phyloP scores from a whole-genome alignment of 2,329 filamentous ascomycete genomes.

The Phoma herbarum region DNA sequence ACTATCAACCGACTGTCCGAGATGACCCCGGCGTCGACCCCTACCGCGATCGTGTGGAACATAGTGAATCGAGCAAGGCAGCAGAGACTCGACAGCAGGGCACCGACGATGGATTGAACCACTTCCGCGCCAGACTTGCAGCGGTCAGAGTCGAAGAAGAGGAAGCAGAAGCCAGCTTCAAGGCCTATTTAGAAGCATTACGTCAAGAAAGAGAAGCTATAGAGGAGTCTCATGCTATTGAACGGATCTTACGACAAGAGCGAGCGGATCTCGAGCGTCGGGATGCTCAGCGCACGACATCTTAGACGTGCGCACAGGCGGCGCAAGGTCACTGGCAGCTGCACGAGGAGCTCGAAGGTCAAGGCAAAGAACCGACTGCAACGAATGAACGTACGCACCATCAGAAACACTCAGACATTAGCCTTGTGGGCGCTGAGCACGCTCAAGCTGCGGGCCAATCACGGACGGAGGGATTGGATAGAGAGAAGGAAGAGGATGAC shows the following conservation, averaged over 20 bases:
- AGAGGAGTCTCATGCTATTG: background rate
- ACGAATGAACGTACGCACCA: background rate
- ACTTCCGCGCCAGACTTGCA: background rate
- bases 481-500: background rate
- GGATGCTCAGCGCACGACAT: background rate
- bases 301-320: background rate
- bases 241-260: background rate
- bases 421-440: background rate
- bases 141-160: background rate
- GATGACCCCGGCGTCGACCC: background rate
- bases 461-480: no score
- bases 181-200: background rate
- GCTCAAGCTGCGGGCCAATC: no score
- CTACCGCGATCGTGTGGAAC: background rate
- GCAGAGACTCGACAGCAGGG: background rate
- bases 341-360: background rate
- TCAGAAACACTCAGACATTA: background rate
- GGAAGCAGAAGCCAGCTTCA: background rate
- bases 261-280: background rate
- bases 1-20: background rate
- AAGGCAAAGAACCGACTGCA: background rate
- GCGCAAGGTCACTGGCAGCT: background rate
- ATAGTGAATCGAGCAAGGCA: background rate
- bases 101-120: background rate
- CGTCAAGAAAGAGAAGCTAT: background rate